Conservation (phyloP, 805 yeast species). For the Cyberlindnera lachancei region DNA sequence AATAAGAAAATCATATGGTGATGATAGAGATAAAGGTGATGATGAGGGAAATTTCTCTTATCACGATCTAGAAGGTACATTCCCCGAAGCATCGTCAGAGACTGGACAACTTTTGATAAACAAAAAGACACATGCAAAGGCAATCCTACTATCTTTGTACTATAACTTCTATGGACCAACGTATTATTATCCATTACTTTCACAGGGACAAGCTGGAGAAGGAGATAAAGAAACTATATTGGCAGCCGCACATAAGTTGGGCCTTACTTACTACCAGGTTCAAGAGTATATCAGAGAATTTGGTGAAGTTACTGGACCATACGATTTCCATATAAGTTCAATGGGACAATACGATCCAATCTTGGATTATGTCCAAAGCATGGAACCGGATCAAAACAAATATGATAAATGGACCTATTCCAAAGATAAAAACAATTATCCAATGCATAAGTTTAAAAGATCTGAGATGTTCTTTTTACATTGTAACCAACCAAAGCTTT, state of each 20-base stretch:
- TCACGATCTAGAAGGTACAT: conserved; percentile 61
- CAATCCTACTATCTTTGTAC: conserved; percentile 53
- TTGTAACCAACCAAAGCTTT: conserved; percentile 23
- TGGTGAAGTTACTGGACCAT: conserved; percentile 30
- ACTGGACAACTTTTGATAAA: conserved; percentile 59
- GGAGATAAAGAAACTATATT: conserved; percentile 77
- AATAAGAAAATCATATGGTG: conserved; percentile 23
- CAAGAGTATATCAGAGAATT: conserved; percentile 43
- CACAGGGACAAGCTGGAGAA: conserved; percentile 65
- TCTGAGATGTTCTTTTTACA: conserved; percentile 23
- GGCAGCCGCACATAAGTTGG: conserved; percentile 53
- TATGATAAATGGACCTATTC: conserved; percentile 11
- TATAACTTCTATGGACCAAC: conserved; percentile 61
- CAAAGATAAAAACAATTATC: conserved; percentile 14
- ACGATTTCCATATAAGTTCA: conserved; percentile 38
- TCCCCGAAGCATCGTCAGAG: conserved; percentile 65
- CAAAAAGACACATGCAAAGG: conserved; percentile 48
- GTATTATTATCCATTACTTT: conserved; percentile 48
- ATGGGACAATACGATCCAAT: conserved; percentile 52
- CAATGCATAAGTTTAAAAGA: conserved; percentile 13
- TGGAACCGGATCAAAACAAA: conserved; percentile 11
- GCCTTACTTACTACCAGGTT: conserved; percentile 46
- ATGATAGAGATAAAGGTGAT: conserved; percentile 30
- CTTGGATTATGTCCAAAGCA: conserved; percentile 27
- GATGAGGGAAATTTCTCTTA: conserved; percentile 33